Evolutionary conservation across 306 rosid species (phyloP).

Genomic region (Vigna nakashimae): DNA sequence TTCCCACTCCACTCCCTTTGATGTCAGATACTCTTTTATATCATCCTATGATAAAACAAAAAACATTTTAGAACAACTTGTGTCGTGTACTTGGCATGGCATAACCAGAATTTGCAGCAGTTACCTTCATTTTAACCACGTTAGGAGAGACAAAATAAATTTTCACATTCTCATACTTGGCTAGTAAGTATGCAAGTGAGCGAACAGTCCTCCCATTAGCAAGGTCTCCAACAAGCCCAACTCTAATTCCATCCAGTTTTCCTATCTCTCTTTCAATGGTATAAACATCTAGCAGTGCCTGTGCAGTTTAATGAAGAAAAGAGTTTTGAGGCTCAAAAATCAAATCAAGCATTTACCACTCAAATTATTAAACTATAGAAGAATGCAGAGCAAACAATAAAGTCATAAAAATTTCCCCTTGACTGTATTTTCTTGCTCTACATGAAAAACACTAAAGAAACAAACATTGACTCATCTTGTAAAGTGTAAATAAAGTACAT

Average conservation of each 20-base stretch:
- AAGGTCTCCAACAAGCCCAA: slow-evolving; percentile 93
- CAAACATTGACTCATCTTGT: neutral
- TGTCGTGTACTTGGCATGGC: neutral
- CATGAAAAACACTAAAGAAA: slow-evolving; percentile 2
- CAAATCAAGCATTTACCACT: slow-evolving; percentile 23
- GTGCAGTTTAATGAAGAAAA: slow-evolving; percentile 19
- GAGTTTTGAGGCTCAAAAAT: slow-evolving; percentile 26
- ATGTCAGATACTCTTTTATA: slow-evolving; percentile 79
- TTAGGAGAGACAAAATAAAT: slow-evolving; percentile 84
- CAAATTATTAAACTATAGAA: slow-evolving; percentile 14
- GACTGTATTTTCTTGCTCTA: neutral
- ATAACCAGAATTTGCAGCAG: slow-evolving; percentile 6
- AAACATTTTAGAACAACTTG: neutral
- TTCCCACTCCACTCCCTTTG: slow-evolving; percentile 82
- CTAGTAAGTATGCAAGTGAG: slow-evolving; percentile 89
- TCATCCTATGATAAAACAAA: slow-evolving; percentile 64
- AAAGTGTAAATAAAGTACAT: neutral
- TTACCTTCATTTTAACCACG: slow-evolving; percentile 91
- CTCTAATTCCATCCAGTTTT: slow-evolving; percentile 76
- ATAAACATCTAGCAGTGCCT: slow-evolving; percentile 91
- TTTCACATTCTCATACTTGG: slow-evolving; percentile 75
- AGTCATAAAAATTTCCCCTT: neutral
- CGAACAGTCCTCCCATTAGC: slow-evolving; percentile 94
- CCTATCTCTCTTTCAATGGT: slow-evolving; percentile 89
- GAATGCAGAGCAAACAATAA: slow-evolving; percentile 1